phyloP scores from a whole-genome alignment of 305 asterid genomes.

The Solanum hybrid region DNA sequence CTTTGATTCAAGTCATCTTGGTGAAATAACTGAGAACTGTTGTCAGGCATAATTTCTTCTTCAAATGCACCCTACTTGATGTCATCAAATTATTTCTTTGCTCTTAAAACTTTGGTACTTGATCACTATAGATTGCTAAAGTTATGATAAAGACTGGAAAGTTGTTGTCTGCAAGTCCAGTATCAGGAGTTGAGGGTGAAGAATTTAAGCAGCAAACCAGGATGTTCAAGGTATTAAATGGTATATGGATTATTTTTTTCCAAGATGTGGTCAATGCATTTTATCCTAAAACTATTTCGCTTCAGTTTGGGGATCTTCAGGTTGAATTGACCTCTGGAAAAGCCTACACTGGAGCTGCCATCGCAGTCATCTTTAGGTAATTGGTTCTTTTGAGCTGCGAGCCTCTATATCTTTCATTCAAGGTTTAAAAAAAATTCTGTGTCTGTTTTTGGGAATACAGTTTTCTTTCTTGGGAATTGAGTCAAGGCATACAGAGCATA shows the following conservation, averaged over 20 bases:
- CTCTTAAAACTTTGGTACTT: constrained; percentile 12
- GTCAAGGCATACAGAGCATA: constrained; percentile 59
- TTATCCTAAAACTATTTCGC: constrained; percentile 4
- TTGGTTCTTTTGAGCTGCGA: background rate
- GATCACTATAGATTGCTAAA: constrained; percentile 77
- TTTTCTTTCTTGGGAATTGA: constrained; percentile 64
- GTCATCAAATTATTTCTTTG: constrained; percentile 5
- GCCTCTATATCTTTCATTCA: constrained; percentile 3
- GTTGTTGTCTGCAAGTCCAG: constrained; percentile 45
- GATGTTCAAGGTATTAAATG: constrained; percentile 52
- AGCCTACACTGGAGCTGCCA: constrained; percentile 69
- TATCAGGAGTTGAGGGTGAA: constrained; percentile 26
- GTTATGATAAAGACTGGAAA: constrained; percentile 67
- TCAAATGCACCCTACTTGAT: background rate
- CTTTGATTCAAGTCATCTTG: background rate
- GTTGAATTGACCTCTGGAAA: constrained; percentile 66
- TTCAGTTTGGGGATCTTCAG: constrained; percentile 93
- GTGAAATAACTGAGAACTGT: background rate
- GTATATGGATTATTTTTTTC: background rate
- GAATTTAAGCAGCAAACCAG: constrained; percentile 52
- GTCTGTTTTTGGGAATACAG: constrained; percentile 25
- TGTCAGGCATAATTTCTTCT: background rate
- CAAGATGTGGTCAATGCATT: background rate
- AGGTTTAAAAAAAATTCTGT: background rate
- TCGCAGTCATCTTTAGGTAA: constrained; percentile 63